Evolutionary conservation across 2,329 filamentous ascomycete genomes (phyloP).

Genomic region (Epichloe gansuensis): DNA sequence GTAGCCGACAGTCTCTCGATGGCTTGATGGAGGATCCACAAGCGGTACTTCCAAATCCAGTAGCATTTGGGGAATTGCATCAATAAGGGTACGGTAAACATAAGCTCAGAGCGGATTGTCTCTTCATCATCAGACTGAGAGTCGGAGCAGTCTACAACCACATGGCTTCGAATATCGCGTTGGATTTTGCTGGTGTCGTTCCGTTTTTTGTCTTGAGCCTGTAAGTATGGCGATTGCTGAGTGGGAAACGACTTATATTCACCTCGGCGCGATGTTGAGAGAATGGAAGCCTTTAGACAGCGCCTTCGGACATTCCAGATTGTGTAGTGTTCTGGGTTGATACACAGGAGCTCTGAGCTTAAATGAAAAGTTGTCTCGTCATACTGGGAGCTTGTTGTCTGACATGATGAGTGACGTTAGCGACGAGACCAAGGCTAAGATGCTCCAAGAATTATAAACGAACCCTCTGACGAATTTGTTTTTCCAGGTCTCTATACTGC

Average conservation of each 20-base stretch:
- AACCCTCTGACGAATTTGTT: conserved; percentile 35
- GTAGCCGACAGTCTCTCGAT: conserved; percentile 46
- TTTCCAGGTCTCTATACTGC: conserved; percentile 56
- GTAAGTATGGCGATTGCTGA: background rate
- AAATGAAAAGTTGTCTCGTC: conserved; percentile 8
- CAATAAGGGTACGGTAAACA: conserved; percentile 73
- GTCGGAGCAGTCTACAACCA: background rate
- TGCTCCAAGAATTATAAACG: background rate
- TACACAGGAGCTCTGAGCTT: conserved; percentile 51
- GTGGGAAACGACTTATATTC: background rate
- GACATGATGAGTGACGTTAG: background rate
- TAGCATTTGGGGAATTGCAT: conserved; percentile 91
- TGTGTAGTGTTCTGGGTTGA: conserved; percentile 83
- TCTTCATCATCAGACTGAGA: conserved; percentile 1
- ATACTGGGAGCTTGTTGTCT: background rate
- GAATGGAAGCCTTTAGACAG: conserved; percentile 39
- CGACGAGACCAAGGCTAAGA: background rate
- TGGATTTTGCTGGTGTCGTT: background rate
- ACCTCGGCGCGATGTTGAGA: background rate
- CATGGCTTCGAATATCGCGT: background rate
- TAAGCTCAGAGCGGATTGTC: conserved; percentile 58
- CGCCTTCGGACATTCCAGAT: conserved; percentile 80
- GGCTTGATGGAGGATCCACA: conserved; percentile 69
- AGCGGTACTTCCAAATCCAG: conserved; percentile 96
- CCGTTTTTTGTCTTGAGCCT: background rate